phyloP scores from a whole-genome alignment of 2,329 filamentous ascomycete species.

The Fusarium sp. region DNA sequence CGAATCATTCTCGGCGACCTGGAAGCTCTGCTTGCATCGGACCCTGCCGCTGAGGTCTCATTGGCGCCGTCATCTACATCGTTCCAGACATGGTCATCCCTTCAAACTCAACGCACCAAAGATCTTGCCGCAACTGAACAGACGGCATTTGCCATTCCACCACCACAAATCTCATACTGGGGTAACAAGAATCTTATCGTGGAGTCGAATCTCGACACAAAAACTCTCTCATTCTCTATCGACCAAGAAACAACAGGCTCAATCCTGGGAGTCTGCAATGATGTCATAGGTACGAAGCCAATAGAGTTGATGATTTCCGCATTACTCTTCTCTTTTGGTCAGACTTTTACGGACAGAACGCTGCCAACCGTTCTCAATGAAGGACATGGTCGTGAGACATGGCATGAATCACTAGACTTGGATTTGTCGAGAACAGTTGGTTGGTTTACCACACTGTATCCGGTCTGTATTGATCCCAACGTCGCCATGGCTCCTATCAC shows the following conservation, averaged over 20 bases:
- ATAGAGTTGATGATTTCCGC: constrained; percentile 30
- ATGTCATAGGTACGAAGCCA: constrained; percentile 15
- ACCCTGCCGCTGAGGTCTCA: neutral
- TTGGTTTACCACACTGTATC: constrained; percentile 29
- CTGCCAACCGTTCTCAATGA: constrained; percentile 17
- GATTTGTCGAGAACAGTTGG: constrained; percentile 21
- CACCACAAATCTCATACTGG: constrained; percentile 25
- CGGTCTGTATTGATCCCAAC: constrained; percentile 3
- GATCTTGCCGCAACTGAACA: neutral
- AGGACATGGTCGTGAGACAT: constrained; percentile 13
- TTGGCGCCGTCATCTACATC: constrained; percentile 14
- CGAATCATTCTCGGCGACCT: constrained; percentile 23
- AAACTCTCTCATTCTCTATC: constrained; percentile 10
- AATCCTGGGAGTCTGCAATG: constrained; percentile 18
- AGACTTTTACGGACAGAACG: constrained; percentile 9
- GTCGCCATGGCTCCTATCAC: neutral
- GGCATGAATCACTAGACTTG: constrained; percentile 8
- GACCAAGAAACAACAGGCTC: constrained; percentile 8
- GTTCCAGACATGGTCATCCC: constrained; percentile 21
- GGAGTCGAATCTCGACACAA: neutral
- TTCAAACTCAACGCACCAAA: constrained; percentile 9
- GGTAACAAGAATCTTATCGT: neutral
- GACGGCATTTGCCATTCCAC: constrained; percentile 1
- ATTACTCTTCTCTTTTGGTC: constrained; percentile 14
- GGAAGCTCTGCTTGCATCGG: constrained; percentile 4